Conservation (phyloP, 192 early-diverging fungal species). For the Rhizophagus clarus region DNA sequence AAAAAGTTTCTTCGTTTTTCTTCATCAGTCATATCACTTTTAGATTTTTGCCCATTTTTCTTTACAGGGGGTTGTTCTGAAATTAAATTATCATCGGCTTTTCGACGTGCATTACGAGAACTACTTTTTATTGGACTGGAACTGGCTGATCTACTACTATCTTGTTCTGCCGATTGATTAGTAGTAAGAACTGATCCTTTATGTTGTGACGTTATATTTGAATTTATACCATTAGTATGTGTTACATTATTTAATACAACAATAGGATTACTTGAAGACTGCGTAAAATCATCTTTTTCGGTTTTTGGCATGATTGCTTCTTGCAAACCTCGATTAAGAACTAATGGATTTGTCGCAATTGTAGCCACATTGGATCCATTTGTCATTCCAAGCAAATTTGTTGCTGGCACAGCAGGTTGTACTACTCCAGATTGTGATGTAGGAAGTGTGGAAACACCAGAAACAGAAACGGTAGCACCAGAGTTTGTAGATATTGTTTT, state of each 20-base stretch:
- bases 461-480: not conserved
- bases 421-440: not conserved
- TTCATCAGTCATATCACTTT: slow-evolving; percentile 55
- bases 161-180: slow-evolving; percentile 23
- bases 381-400: not conserved
- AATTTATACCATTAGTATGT: slow-evolving; percentile 4
- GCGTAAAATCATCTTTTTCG: slow-evolving; percentile 14
- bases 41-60: slow-evolving; percentile 36
- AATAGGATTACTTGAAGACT: not conserved
- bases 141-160: not conserved
- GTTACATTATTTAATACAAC: slow-evolving; percentile 10
- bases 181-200: not conserved
- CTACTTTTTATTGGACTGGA: slow-evolving; percentile 16
- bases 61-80: slow-evolving; percentile 31
- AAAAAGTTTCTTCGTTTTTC: slow-evolving; percentile 82
- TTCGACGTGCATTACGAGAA: slow-evolving; percentile 33
- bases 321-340: not conserved
- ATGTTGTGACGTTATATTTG: slow-evolving; percentile 8
- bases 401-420: not conserved
- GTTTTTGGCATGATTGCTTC: slow-evolving; percentile 28
- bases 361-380: not conserved
- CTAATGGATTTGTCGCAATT: slow-evolving; percentile 3
- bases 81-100: slow-evolving; percentile 35
- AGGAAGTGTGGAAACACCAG: not conserved
- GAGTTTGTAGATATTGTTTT: slow-evolving; percentile 30